Evolutionary conservation across 179 eudicot species (phyloP).

Genomic region (Silene noctiflora): DNA sequence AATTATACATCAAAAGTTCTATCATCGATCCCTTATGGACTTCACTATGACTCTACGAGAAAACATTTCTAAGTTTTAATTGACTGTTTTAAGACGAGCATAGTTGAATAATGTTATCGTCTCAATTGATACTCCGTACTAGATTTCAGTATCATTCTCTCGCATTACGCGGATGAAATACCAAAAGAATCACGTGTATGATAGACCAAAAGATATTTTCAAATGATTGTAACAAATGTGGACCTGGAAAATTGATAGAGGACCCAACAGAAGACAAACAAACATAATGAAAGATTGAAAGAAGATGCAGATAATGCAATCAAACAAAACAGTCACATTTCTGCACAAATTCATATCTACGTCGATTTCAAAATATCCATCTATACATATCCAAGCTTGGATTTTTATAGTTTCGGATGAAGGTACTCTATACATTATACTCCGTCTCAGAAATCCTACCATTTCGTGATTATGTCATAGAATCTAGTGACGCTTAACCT

Average conservation of each 20-base stretch:
- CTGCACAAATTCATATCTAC: conserved; percentile 21
- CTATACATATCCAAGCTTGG: conserved; percentile 8
- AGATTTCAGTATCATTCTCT: too few species aligned
- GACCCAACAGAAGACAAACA: neutral
- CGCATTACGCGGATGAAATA: too few species aligned
- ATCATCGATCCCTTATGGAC: too few species aligned
- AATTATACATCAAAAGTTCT: too few species aligned
- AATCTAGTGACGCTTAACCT: neutral
- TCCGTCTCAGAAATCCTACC: neutral
- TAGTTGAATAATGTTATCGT: too few species aligned
- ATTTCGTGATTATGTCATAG: neutral
- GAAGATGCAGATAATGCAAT: neutral
- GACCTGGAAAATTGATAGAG: neutral
- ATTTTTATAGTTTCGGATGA: neutral
- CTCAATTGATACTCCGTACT: too few species aligned
- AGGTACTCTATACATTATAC: conserved; percentile 13
- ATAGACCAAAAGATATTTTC: too few species aligned
- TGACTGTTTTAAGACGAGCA: too few species aligned
- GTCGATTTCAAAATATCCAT: conserved; percentile 8
- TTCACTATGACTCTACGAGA: too few species aligned
- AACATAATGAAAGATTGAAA: neutral
- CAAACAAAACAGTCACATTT: neutral
- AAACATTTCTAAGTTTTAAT: too few species aligned
- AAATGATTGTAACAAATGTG: neutral
- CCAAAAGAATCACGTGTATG: too few species aligned